Evolutionary conservation across 2,329 filamentous ascomycete species (phyloP).

Genomic region (Emmonsia crescens): DNA sequence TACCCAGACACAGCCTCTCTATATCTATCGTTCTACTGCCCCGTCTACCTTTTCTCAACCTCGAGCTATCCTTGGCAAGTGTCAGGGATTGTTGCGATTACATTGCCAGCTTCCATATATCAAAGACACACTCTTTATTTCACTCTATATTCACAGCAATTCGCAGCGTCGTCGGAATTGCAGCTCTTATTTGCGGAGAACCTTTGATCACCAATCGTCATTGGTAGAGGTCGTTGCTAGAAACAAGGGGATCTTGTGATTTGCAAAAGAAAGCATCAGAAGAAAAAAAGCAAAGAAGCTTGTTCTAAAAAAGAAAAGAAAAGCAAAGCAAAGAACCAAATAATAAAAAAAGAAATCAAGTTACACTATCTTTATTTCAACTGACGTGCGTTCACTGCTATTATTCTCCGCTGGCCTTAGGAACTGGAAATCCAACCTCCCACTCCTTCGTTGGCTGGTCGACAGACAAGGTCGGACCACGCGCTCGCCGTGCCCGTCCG

Average conservation of each 20-base stretch:
- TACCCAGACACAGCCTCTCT: not conserved
- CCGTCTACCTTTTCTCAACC: not conserved
- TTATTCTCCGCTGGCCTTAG: not conserved
- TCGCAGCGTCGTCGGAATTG: not conserved
- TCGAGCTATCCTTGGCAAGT: not conserved
- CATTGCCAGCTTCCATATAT: not conserved
- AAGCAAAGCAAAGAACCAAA: conserved; percentile 1
- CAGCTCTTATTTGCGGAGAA: not conserved
- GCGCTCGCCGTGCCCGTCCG: not conserved
- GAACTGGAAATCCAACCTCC: not conserved
- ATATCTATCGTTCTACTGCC: not conserved
- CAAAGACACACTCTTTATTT: not conserved
- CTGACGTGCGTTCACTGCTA: not conserved
- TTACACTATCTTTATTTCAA: conserved; percentile 5
- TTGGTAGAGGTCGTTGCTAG: not conserved
- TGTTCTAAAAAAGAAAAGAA: not conserved
- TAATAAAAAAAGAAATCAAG: conserved; percentile 5
- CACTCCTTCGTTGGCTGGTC: not conserved
- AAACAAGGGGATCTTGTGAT: not conserved
- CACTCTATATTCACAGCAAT: not conserved
- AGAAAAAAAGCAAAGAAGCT: conserved; percentile 3
- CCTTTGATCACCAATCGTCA: not conserved
- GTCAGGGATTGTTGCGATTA: not conserved
- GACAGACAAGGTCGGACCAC: not conserved
- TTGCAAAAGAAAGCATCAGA: conserved; percentile 1